A percentile compares a stretch with the other conserved stretches of the same genome.
Evolutionary conservation across 768 basidiomycete genomes (phyloP).

Genomic region (Kockovaella imperatae): DNA sequence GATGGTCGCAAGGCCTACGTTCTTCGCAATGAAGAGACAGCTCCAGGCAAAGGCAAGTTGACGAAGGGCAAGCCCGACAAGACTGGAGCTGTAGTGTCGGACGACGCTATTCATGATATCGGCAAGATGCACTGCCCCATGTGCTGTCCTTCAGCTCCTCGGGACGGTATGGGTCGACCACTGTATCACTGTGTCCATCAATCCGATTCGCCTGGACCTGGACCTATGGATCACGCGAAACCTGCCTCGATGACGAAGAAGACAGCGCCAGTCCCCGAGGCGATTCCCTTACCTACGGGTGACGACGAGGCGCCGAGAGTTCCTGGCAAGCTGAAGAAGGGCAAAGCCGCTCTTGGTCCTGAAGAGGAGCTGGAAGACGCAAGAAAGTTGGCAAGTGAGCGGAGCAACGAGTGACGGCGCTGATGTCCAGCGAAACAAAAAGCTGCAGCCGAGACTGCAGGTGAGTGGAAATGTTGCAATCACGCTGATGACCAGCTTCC

Average conservation of each 20-base stretch:
- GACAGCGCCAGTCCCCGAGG: slow-evolving; percentile 5
- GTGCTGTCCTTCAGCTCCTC: slow-evolving; percentile 30
- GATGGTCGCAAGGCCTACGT: too few relatives aligned
- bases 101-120: slow-evolving; percentile 5
- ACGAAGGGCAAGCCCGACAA: not conserved
- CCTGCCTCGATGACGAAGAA: too few relatives aligned
- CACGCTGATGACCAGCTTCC: slow-evolving; percentile 11
- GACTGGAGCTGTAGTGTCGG: not conserved
- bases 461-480: slow-evolving; percentile 9
- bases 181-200: slow-evolving; percentile 30
- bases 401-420: not conserved
- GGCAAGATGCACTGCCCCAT: slow-evolving; percentile 26
- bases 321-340: slow-evolving; percentile 1
- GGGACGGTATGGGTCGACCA: slow-evolving; percentile 13
- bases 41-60: too few relatives aligned
- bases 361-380: slow-evolving; percentile 34
- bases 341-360: not conserved
- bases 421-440: slow-evolving; percentile 28
- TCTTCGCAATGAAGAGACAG: too few relatives aligned
- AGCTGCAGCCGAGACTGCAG: slow-evolving; percentile 32
- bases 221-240: not conserved
- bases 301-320: not conserved
- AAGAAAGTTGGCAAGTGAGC: slow-evolving; percentile 27
- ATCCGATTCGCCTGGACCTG: slow-evolving; percentile 10
- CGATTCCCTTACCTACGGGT: not conserved